Evolutionary conservation across 352 stramenopile genomes (phyloP).

Genomic region (Aphanomyces cochlioides): DNA sequence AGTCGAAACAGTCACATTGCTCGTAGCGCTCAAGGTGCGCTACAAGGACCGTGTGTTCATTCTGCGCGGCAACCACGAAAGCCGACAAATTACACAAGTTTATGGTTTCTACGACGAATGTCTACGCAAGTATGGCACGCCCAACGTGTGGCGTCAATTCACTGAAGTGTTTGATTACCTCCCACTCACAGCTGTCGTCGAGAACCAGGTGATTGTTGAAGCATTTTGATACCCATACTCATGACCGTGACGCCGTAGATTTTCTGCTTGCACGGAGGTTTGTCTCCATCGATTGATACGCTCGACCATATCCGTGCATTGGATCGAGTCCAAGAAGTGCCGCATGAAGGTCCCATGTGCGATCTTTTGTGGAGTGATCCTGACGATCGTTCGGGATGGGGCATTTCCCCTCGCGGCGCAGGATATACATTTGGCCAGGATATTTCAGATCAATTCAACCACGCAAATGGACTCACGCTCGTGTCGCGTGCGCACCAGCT

Average conservation of each 20-base stretch:
- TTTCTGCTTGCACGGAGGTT: conserved; percentile 84
- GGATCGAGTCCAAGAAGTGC: conserved; percentile 93
- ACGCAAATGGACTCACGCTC: conserved; percentile 90
- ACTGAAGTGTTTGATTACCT: conserved; percentile 94
- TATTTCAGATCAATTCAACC: conserved; percentile 91
- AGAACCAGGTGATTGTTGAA: conserved; percentile 69
- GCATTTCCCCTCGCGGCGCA: conserved; percentile 90
- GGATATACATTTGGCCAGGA: conserved; percentile 93
- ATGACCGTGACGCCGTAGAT: conserved; percentile 50
- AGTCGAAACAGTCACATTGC: conserved; percentile 87
- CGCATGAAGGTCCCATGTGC: conserved; percentile 97
- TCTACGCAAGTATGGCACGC: conserved; percentile 96
- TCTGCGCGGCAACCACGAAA: conserved; percentile 94
- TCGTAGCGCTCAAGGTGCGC: conserved; percentile 92
- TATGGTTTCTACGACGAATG: conserved; percentile 99
- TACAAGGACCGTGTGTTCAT: conserved; percentile 91
- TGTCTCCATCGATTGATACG: conserved; percentile 85
- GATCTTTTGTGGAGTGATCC: conserved; percentile 98
- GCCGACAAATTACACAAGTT: conserved; percentile 93
- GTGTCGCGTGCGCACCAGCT: conserved; percentile 93
- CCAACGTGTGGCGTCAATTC: conserved; percentile 69
- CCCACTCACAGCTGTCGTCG: conserved; percentile 92
- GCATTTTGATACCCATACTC: neutral
- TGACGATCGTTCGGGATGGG: conserved; percentile 92
- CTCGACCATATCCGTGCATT: conserved; percentile 93